Evolutionary conservation across 2,329 filamentous ascomycete species (phyloP), one percentile per base, ranked within the genome.

Genomic region (Diplodia mutila): DNA sequence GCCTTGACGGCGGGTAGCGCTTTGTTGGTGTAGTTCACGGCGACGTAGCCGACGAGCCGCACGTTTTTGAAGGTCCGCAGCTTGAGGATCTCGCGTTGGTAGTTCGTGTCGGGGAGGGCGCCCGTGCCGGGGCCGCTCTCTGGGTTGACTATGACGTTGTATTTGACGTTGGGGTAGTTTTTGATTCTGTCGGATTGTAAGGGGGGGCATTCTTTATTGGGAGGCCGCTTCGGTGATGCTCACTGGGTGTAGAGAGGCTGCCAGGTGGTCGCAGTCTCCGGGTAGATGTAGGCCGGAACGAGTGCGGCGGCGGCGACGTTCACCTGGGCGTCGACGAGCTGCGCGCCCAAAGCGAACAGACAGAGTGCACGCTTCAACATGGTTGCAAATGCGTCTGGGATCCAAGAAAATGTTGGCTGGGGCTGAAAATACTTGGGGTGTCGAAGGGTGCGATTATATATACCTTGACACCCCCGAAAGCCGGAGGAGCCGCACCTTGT

Each of bases 1-100:
- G 29, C 25, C 7, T 90, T 87, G 23, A 90, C 81, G 18, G 89
- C 81, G 55, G 83, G 85, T 67, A 85, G 85, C 14, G 89, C 83
- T 37, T 89, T 68, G 0, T 86, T 81, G 69, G 84, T 84, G 72
- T 89, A 85, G 32, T 81, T 73, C 0, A 79, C 70, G 23, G 80
- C 80, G 18, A 89, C 80, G 0, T 80, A 75, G 21, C 89, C 81
- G 14, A 86, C 85, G 0, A 82, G 71, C 0, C 80, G 81, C 14
- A 83, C 83, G 55, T 84, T 81, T 73, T 89, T 81, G 72, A 83
- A 77, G 18, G 80, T 86, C 72, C 85, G 83, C 70, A 89, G 84
- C 14, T 46, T 53, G n/a, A 18, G 49, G 12, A 63, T 51, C 9
- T 63, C 59, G 27, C 59, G 59, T 27, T 34, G 29, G 46, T 63